Conservation (phyloP, 208 protist species). For the Trypanosoma platydactyli region DNA sequence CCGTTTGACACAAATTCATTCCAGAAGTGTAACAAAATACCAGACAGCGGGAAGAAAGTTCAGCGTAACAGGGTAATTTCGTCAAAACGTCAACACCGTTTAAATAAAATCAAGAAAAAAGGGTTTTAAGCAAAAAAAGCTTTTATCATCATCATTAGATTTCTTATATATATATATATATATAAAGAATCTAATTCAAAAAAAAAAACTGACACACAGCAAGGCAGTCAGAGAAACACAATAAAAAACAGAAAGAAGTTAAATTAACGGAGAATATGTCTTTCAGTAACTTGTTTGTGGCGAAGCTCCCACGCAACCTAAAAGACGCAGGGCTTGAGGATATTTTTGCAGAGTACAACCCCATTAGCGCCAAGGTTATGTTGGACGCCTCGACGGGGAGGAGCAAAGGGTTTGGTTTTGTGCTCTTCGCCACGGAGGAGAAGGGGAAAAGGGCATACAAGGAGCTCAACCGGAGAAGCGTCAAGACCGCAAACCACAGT, state of each 20-base stretch:
- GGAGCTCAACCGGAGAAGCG: conserved; percentile 68
- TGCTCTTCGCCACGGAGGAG: conserved; percentile 93
- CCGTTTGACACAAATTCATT: no score
- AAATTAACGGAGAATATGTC: no score
- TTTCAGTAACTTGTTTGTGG: conserved; percentile 97
- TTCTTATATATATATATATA: no score
- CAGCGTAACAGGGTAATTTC: no score
- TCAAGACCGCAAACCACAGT: conserved; percentile 53
- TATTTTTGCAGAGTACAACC: conserved; percentile 78
- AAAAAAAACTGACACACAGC: no score
- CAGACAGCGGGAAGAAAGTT: no score
- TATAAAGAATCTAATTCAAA: no score
- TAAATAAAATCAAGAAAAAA: conserved; percentile 15
- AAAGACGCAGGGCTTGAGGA: conserved; percentile 81
- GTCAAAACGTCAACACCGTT: conserved; percentile 1
- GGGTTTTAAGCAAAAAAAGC: not conserved
- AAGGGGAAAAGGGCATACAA: conserved; percentile 76
- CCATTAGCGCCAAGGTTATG: conserved; percentile 90
- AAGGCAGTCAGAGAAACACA: no score
- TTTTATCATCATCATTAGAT: no score
- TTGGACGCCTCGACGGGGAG: conserved; percentile 89
- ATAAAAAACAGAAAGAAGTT: no score
- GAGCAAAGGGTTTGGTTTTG: conserved; percentile 96
- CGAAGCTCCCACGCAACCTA: conserved; percentile 91
- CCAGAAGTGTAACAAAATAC: no score